Conservation (phyloP, 2,329 filamentous ascomycete species). For the Akanthomyces dipterigenus region DNA sequence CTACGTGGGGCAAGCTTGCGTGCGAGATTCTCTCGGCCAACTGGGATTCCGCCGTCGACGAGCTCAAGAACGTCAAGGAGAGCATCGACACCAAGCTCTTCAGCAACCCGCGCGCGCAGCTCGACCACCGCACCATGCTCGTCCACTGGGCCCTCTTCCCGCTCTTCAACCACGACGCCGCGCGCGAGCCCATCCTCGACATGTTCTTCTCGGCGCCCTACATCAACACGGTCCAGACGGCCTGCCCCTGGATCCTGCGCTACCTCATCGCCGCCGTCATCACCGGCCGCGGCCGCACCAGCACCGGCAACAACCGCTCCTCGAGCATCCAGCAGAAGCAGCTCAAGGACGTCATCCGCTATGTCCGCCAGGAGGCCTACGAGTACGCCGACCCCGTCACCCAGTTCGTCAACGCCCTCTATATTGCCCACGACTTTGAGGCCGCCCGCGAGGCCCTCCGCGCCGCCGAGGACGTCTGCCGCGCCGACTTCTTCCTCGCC, state of each 20-base stretch:
- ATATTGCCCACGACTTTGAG: constrained; percentile 82
- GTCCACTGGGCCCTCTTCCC: constrained; percentile 99
- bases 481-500: constrained; percentile 91
- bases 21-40: constrained; percentile 91
- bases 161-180: constrained; percentile 94
- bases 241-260: constrained; percentile 91
- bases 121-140: constrained; percentile 93
- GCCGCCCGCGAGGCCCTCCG: constrained; percentile 84
- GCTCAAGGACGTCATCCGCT: constrained; percentile 91
- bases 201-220: constrained; percentile 95
- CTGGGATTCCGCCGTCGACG: constrained; percentile 91
- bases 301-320: constrained; percentile 77
- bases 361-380: constrained; percentile 94
- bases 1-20: constrained; percentile 96
- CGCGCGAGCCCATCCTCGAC: constrained; percentile 85
- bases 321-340: constrained; percentile 91
- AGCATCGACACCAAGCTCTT: constrained; percentile 90
- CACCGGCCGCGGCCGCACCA: constrained; percentile 74
- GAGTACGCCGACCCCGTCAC: constrained; percentile 96
- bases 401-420: constrained; percentile 91
- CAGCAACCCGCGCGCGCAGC: constrained; percentile 91
- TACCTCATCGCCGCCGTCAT: constrained; percentile 94
- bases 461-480: constrained; percentile 84
- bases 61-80: constrained; percentile 85
- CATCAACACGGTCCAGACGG: constrained; percentile 99